Conservation (phyloP, 2,329 filamentous ascomycete species). For the Chaetomium strumarium region DNA sequence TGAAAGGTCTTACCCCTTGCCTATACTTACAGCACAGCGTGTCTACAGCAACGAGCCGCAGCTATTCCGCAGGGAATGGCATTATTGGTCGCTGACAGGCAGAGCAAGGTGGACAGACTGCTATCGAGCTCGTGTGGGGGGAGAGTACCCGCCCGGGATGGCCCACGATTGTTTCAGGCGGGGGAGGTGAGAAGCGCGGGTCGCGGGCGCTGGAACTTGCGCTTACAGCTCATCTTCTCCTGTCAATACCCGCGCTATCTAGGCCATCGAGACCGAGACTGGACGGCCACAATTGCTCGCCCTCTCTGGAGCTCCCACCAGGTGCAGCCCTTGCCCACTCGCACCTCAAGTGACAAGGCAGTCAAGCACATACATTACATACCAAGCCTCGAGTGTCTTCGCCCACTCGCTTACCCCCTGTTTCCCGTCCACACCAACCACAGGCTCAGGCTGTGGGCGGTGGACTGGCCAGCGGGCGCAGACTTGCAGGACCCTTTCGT, state of each 20-base stretch:
- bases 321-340: conserved; percentile 1
- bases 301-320: neutral
- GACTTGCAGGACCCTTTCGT: conserved; percentile 16
- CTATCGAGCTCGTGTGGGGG: too few species aligned
- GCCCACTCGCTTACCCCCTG: conserved; percentile 22
- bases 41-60: too few species aligned
- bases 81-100: too few species aligned
- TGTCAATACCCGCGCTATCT: neutral
- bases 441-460: conserved; percentile 13
- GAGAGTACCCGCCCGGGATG: too few species aligned
- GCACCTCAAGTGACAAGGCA: conserved; percentile 12
- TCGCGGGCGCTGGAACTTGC: neutral
- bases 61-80: too few species aligned
- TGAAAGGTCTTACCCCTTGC: neutral
- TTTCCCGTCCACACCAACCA: conserved; percentile 19
- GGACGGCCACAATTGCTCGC: neutral
- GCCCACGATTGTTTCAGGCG: conserved; percentile 13
- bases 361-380: too few species aligned
- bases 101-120: too few species aligned
- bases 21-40: neutral
- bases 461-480: conserved; percentile 10
- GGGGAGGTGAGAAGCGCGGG: conserved; percentile 2
- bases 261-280: neutral
- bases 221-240: neutral
- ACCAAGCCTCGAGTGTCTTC: conserved; percentile 20